A percentile compares a stretch with the other conserved stretches of the same genome.
These are phyloP conservation scores for Mycena indigotica DNA, from an alignment of 768 basidiomycete genomes.

Conservation along the genomic window DNA sequence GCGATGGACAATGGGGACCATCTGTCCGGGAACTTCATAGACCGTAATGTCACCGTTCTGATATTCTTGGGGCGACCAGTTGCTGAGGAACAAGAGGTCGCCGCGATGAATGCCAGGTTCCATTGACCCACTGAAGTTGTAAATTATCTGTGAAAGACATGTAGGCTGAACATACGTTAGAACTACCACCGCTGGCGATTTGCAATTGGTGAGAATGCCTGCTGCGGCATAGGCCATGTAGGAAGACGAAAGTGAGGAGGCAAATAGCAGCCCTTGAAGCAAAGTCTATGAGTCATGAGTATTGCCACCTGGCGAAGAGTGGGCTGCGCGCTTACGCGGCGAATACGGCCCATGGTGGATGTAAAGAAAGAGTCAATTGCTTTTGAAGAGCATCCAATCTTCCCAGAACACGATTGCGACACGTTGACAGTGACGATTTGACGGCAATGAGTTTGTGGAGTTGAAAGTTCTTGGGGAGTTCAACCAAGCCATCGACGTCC, in stretches of 20 bases:
- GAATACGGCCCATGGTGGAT: too few relatives aligned
- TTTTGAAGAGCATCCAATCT: too few relatives aligned
- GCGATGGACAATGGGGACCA: conserved; percentile 56
- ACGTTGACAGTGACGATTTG: too few relatives aligned
- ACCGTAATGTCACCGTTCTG: conserved; percentile 55
- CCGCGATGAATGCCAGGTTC: conserved; percentile 52
- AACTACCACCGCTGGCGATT: conserved; percentile 56
- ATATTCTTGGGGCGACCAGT: conserved; percentile 38
- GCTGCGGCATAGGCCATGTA: conserved; percentile 54
- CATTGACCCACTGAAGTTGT: conserved; percentile 41
- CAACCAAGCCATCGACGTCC: too few relatives aligned
- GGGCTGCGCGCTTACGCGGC: not conserved
- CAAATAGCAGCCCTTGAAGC: conserved; percentile 12
- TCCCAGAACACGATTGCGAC: too few relatives aligned
- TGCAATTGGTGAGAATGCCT: conserved; percentile 49
- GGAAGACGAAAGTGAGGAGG: not conserved
- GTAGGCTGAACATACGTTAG: conserved; percentile 42
- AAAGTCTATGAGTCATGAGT: conserved; percentile 7
- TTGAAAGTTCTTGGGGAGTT: too few relatives aligned
- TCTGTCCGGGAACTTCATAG: conserved; percentile 49
- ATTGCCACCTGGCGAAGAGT: not conserved
- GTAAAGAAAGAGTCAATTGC: too few relatives aligned
- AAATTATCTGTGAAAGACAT: not conserved
- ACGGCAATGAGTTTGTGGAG: too few relatives aligned
- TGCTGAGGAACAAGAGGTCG: conserved; percentile 54